Conservation (phyloP, 768 basidiomycete species). For the Naganishia antarctica region DNA sequence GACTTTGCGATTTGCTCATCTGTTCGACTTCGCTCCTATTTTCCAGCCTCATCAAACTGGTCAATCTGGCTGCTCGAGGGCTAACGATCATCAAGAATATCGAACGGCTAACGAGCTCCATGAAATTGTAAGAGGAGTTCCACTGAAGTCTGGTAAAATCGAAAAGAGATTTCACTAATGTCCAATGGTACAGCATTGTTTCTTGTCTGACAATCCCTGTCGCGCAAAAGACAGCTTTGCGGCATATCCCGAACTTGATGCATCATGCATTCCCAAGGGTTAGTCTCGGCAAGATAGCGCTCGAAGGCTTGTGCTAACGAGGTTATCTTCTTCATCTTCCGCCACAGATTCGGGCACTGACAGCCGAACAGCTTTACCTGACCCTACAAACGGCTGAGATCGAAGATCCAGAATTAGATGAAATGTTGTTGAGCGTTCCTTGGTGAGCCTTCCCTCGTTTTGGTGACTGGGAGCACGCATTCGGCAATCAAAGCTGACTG, state of each 20-base stretch:
- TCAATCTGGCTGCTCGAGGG: conserved; percentile 61
- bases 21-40: neutral
- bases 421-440: conserved; percentile 23
- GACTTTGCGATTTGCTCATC: neutral
- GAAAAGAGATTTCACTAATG: too few species aligned
- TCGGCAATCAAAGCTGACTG: too few species aligned
- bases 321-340: neutral
- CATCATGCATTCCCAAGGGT: conserved; percentile 77
- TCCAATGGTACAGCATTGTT: conserved; percentile 56
- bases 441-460: conserved; percentile 24
- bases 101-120: conserved; percentile 71
- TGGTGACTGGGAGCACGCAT: neutral
- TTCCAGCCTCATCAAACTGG: conserved; percentile 46
- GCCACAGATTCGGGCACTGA: conserved; percentile 68
- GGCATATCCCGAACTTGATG: conserved; percentile 55
- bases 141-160: conserved; percentile 7
- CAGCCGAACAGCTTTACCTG: conserved; percentile 78
- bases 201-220: conserved; percentile 59
- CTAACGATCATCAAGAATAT: conserved; percentile 70
- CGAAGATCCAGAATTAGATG: conserved; percentile 43
- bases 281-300: conserved; percentile 30
- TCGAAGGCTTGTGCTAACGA: neutral
- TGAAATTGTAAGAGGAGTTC: conserved; percentile 66
- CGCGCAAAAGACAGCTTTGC: neutral
- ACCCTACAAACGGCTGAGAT: conserved; percentile 64